Evolutionary conservation across 345 rosid species (phyloP).

Genomic region (Citrus sp.): DNA sequence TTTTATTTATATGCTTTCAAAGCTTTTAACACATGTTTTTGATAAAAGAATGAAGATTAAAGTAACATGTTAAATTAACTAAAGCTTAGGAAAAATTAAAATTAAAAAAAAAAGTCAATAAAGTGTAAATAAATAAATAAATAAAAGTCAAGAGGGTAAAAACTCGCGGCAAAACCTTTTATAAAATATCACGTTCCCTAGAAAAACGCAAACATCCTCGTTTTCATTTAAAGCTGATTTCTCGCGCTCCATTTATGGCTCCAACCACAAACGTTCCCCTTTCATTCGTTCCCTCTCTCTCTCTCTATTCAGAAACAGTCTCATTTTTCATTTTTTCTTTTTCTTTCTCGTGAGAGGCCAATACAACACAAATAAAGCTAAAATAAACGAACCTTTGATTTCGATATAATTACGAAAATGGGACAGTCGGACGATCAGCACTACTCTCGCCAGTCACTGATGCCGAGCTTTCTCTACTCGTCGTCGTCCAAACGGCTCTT

Average conservation of each 20-base stretch:
- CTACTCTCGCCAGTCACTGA: slow-evolving; percentile 42
- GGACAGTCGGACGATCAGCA: slow-evolving; percentile 23
- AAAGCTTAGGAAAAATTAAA: too few relatives aligned
- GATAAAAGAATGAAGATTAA: too few relatives aligned
- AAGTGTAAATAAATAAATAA: too few relatives aligned
- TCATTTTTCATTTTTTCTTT: not conserved
- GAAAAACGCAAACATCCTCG: not conserved
- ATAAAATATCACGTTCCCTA: too few relatives aligned
- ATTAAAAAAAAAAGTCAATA: too few relatives aligned
- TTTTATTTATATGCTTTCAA: too few relatives aligned
- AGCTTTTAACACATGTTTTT: too few relatives aligned
- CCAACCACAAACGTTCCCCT: slow-evolving; percentile 10
- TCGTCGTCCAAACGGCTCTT: slow-evolving; percentile 18
- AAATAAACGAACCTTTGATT: not conserved
- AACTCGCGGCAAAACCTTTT: too few relatives aligned
- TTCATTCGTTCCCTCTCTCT: slow-evolving; percentile 7
- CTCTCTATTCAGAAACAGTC: not conserved
- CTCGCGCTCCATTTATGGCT: slow-evolving; percentile 5
- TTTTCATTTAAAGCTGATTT: not conserved
- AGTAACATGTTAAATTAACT: too few relatives aligned
- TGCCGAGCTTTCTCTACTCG: slow-evolving; percentile 78
- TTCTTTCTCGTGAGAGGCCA: not conserved
- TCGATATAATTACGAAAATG: slow-evolving; percentile 26
- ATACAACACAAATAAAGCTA: not conserved
- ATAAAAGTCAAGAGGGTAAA: too few relatives aligned